Evolutionary conservation across 208 protist species (phyloP).

Genomic region (Ichthyophonus hoferi): DNA sequence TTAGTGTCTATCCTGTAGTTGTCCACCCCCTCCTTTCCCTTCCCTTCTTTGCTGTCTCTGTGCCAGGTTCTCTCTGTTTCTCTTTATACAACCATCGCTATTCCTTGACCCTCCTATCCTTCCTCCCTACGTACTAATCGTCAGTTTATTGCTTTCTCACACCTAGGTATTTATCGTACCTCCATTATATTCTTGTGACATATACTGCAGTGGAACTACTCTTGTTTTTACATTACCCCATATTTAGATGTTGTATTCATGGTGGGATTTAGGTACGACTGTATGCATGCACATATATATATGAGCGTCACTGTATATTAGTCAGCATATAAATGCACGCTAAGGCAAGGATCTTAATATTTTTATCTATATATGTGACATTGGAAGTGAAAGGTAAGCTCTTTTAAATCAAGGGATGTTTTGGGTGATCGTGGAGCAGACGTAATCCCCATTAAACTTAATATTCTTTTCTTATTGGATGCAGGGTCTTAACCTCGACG

Average conservation of each 20-base stretch:
- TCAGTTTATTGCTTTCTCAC: no score
- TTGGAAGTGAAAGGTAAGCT: background rate
- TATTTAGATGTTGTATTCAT: no score
- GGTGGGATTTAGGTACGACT: background rate
- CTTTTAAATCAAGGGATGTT: background rate
- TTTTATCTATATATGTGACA: background rate
- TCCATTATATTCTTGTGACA: no score
- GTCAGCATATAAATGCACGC: conserved; percentile 15
- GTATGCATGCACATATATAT: background rate
- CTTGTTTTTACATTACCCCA: no score
- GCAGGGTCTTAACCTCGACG: background rate
- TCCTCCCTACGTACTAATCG: no score
- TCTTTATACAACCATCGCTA: no score
- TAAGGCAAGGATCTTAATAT: background rate
- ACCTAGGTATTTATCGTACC: background rate
- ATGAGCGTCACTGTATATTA: background rate
- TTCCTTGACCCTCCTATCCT: no score
- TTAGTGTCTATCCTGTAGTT: background rate
- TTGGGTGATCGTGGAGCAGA: no score
- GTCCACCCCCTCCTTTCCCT: background rate
- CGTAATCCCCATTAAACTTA: no score
- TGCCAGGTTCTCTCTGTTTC: background rate
- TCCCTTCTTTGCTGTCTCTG: background rate
- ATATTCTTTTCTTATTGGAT: background rate
- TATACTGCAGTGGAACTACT: no score